Evolutionary conservation across 2,329 filamentous ascomycete species (phyloP).

Genomic region (Epichloe coenophiala): DNA sequence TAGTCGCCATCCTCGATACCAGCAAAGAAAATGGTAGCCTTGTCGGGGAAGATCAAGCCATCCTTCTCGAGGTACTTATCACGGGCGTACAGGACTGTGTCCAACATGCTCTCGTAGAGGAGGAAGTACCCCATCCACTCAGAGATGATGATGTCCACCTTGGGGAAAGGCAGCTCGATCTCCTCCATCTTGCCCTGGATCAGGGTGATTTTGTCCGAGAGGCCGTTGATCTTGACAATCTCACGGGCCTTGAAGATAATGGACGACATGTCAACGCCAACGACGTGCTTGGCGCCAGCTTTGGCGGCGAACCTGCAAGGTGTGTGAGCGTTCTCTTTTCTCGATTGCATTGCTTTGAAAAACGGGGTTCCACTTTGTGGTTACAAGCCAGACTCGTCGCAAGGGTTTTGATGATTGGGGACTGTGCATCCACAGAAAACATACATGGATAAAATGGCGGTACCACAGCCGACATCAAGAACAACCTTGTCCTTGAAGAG

Average conservation of each 20-base stretch:
- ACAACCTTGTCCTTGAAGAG: constrained; percentile 76
- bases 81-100: constrained; percentile 92
- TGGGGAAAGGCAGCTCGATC: constrained; percentile 78
- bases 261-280: constrained; percentile 98
- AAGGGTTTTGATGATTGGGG: too few species aligned
- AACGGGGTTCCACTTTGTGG: too few species aligned
- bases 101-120: constrained; percentile 96
- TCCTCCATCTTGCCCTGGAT: constrained; percentile 99
- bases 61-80: constrained; percentile 80
- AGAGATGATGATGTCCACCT: constrained; percentile 98
- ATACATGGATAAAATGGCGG: constrained; percentile 96
- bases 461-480: constrained; percentile 94
- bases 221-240: constrained; percentile 84
- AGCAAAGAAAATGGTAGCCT: constrained; percentile 92
- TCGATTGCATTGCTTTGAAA: background rate
- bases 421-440: constrained; percentile 16
- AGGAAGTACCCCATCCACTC: constrained; percentile 99
- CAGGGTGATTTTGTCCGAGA: constrained; percentile 91
- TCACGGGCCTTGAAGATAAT: constrained; percentile 98
- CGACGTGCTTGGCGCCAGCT: constrained; percentile 95
- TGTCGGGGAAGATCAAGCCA: constrained; percentile 95
- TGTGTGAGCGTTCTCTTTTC: constrained; percentile 1
- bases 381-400: background rate
- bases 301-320: constrained; percentile 77
- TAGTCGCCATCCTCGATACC: constrained; percentile 98